Base-by-base conservation (phyloP, 768 basidiomycete genomes). In the Hericium erinaceus region DNA sequence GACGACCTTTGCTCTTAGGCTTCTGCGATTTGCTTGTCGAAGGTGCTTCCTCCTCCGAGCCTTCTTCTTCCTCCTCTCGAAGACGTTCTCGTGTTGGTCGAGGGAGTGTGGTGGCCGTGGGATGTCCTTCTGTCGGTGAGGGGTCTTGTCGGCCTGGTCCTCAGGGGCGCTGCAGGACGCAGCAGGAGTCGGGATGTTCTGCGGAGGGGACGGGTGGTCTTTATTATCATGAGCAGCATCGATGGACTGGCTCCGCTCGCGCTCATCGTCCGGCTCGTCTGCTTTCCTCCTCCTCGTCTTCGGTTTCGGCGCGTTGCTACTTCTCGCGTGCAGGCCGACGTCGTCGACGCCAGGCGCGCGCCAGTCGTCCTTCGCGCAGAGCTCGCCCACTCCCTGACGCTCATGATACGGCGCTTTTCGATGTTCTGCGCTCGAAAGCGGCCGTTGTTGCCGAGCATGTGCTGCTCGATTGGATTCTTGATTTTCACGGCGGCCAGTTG, bases 381-480 rank as follows among this genome's bases (percentile, higher is more conserved):
- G 70, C 65, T 93, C 91, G 80, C 80, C 92, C 92, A 95, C 70
- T 95, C 92, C 55, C 89, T 84, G 20, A 91, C 83, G 65, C 88
- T 92, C 83, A 90, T 85, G 54, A 81, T 69, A 62, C 83, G 83
- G 60, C 89, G 80, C 71, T 91, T 93, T 74, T 92, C 92, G 66
- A 97, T 79, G 67, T 97, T 98, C 72, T 92, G 83, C 64, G 92
- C 87, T 20, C 91, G 83, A 69, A 92, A 98, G 6, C 95, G 77
- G 2, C 95, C 95, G 5, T 82, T 83, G 56, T 81, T 79, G 9
- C 95, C 95, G 41, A 85, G 73, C 85, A 98, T 92, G 68, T 86
- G 84, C 69, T 98, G 95, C 68, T 94, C 92, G 64, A 98, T 98
- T 2, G 97, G 94, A 15, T 82, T 81, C 72, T 83, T 85, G 59